Conservation (phyloP, 495 filamentous ascomycete genomes). For the Astrothelium macrocarpum region DNA sequence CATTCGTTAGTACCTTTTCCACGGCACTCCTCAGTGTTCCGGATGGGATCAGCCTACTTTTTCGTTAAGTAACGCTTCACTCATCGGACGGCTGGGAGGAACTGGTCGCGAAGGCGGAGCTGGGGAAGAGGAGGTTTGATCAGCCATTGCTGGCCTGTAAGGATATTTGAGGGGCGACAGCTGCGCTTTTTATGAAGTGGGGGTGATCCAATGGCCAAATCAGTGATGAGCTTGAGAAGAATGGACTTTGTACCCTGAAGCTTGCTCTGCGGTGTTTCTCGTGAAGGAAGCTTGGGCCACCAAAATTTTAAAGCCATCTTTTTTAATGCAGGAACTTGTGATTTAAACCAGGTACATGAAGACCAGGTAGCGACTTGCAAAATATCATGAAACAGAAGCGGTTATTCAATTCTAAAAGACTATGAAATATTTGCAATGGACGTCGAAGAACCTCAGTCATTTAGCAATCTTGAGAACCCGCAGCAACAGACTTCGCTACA, state of each 20-base stretch:
- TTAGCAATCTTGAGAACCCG: not conserved
- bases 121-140: slow-evolving; percentile 42
- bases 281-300: slow-evolving; percentile 6
- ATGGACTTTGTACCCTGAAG: not conserved
- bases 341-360: no score
- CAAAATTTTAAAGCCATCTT: slow-evolving; percentile 8
- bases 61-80: slow-evolving; percentile 88
- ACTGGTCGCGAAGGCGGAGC: slow-evolving; percentile 32
- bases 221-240: not conserved
- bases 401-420: no score
- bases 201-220: not conserved
- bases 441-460: not conserved
- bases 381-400: no score
- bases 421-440: slow-evolving; percentile 2
- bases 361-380: no score
- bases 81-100: slow-evolving; percentile 65
- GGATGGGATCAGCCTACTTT: slow-evolving; percentile 51
- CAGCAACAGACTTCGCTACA: slow-evolving; percentile 13
- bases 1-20: not conserved
- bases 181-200: not conserved
- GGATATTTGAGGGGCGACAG: not conserved
- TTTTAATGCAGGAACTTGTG: not conserved
- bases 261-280: not conserved
- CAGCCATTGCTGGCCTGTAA: slow-evolving; percentile 42
- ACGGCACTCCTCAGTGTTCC: not conserved